Base-by-base conservation (phyloP, 2,329 filamentous ascomycete species). In the Metarhizium rileyi region DNA sequence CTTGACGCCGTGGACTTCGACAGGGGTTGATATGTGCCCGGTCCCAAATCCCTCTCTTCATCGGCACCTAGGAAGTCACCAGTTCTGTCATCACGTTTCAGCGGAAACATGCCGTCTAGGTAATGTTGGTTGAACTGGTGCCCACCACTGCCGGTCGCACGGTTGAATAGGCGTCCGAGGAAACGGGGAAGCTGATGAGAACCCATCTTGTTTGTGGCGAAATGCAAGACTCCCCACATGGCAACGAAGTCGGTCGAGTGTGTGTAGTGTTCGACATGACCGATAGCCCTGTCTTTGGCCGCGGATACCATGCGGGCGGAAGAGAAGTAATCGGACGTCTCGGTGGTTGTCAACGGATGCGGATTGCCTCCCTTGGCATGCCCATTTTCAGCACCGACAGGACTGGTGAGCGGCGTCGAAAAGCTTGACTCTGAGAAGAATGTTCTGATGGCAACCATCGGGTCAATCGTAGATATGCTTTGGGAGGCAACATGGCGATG, bases 221-320 rank as follows among this genome's bases (percentile, higher is more conserved):
- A 89, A 61, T 86, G 77, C 33, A 91, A 70, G 5, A 90, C 80
- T 1, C 87, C 87, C 75, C 84, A 87, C 9, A 81, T 69, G 4
- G 86, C 77, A 2, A 91, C 86, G 56, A 88, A 86, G 58, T 93
- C 87, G 16, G 73, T 76, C 8, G 75, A 76, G 61, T 90, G 86
- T 3, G 83, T 84, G 59, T 90, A 93, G 64, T 93, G 87, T 65
- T 93, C 87, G 36, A 93, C 83, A 55, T 90, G 76, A 5, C 77
- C 74, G 47, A 91, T 82, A 3, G 77, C 77, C 38, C 71, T 67
- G 53, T 72, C 70, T 5, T 71, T 66, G 8, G 70, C 63, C 2
- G 69, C 61, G 1, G 61, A 62, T 1, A 67, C 62, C 5, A 64
- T 66, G 20, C 67, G 56, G 10, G 70, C 61, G 1, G 65, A 66